A percentile compares a stretch with the other conserved stretches of the same genome.
phyloP scores from a whole-genome alignment of 2,329 filamentous ascomycete genomes.

The Aureobasidium melanogenum region DNA sequence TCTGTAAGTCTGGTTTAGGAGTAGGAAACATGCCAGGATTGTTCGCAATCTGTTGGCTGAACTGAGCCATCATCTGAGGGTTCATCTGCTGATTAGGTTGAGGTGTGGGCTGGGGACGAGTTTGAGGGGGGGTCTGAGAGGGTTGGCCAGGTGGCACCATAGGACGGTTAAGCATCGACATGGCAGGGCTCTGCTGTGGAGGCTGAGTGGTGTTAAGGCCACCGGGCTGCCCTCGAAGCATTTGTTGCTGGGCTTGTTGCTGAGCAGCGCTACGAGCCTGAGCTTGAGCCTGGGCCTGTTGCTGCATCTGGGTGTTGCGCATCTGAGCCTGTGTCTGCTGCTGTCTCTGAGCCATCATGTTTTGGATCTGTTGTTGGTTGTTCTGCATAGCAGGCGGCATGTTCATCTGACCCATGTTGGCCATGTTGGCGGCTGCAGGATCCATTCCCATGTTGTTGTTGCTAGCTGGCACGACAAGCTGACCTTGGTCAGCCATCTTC shows the following conservation, averaged over 20 bases:
- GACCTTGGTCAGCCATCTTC: conserved; percentile 51
- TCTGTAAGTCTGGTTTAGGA: conserved; percentile 1
- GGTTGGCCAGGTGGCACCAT: conserved; percentile 38
- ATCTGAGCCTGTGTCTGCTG: conserved; percentile 25
- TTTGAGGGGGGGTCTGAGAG: conserved; percentile 25
- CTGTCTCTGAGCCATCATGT: conserved; percentile 25
- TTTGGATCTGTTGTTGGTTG: conserved; percentile 23
- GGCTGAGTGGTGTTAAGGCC: conserved; percentile 34
- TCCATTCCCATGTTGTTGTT: conserved; percentile 32
- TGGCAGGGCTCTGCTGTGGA: conserved; percentile 35
- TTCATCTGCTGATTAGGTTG: conserved; percentile 18
- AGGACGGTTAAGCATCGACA: conserved; percentile 41
- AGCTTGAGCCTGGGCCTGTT: conserved; percentile 28
- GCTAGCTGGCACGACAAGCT: conserved; percentile 56
- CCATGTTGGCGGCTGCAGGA: conserved; percentile 15
- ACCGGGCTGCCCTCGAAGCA: conserved; percentile 38
- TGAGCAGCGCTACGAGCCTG: conserved; percentile 29
- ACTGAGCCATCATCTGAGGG: conserved; percentile 15
- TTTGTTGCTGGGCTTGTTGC: conserved; percentile 36
- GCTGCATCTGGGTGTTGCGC: conserved; percentile 23
- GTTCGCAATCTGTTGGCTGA: conserved; percentile 8
- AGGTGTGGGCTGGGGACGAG: conserved; percentile 16
- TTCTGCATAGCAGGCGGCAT: conserved; percentile 35
- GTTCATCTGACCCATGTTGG: conserved; percentile 15
- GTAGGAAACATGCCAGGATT: conserved; percentile 8